Base-by-base conservation (phyloP, 257 asterid species). In the Craterostigma plantagineum region DNA sequence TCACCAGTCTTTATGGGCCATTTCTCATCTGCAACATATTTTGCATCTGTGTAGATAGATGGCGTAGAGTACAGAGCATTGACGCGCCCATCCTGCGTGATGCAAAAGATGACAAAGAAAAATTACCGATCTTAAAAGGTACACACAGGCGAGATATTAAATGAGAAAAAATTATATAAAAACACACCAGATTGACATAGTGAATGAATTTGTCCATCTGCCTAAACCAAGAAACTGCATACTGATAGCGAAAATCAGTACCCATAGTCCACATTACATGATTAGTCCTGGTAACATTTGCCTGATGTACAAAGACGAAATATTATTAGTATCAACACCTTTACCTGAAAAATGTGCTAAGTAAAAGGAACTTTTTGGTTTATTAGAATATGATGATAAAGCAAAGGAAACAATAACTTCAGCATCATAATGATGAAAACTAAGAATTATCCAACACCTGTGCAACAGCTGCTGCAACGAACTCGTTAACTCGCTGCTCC, bases 191-290 rank as follows among this genome's bases (percentile, higher is more conserved):
- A 55, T 78, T 78, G 49, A 71, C 92, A 57, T 74, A 78, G 64
- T 78, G 92, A 61, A 74, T 71, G 65, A 78, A 71, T 63, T 77
- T 77, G 64, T 77, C 91, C 78, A 77, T 73, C 72, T 77, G 76
- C 51, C 91, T 65, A 55, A 73, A 77, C 91, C 91, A 77, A 51
- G 91, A 73, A 57, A 49, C 60, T 35, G 91, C 91, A 60, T 73
- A 77, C 45, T 77, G 91, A 63, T 77, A 77, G 11, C 78, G 81
- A 39, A 77, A 77, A 74, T 77, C 91, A 45, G 78, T 73, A 51
- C 91, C 91, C 91, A 77, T 77, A 44, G 71, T 64, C 91, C 91
- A 77, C 91, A 77, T 77, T 54, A 77, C 56, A 55, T 77, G 91
- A 59, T 77, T 77, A 46, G 85, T 68, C 68, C 78, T 66, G 52